These are phyloP conservation scores for Tephrocybe sp. DNA, from an alignment of 768 basidiomycete genomes.

Conservation along the genomic window DNA sequence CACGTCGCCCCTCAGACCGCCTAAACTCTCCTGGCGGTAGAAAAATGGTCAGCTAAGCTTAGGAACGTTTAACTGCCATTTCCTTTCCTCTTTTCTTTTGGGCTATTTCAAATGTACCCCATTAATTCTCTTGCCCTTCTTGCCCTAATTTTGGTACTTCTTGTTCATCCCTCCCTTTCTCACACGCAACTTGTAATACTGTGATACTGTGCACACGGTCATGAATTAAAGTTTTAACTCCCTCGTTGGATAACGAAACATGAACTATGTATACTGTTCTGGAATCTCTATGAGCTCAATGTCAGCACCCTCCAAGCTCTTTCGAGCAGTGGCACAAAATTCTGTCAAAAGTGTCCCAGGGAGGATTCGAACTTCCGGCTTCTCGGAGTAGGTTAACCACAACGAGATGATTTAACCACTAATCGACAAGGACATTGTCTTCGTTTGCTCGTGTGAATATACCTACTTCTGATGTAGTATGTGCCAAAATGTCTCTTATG, in stretches of 20 bases:
- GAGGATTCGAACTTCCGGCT: constrained; percentile 28
- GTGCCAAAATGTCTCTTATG: too few relatives aligned
- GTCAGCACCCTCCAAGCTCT: too few relatives aligned
- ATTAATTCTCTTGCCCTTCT: background rate
- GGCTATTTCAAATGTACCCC: background rate
- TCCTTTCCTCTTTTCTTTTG: background rate
- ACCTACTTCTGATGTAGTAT: too few relatives aligned
- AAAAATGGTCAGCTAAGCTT: too few relatives aligned
- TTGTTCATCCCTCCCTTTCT: background rate
- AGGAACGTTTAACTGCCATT: background rate
- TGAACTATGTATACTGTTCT: too few relatives aligned
- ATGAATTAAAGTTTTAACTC: too few relatives aligned
- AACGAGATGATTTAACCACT: constrained; percentile 22
- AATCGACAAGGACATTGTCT: constrained; percentile 15
- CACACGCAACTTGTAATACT: background rate
- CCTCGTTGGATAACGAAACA: too few relatives aligned
- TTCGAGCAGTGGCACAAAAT: too few relatives aligned
- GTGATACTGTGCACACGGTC: constrained; percentile 4
- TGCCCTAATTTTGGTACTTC: constrained; percentile 1
- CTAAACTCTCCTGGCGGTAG: too few relatives aligned
- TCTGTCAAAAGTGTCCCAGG: constrained; percentile 23
- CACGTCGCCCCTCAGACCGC: constrained; percentile 24
- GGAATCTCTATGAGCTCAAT: too few relatives aligned
- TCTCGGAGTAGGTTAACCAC: constrained; percentile 19
- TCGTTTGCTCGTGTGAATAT: background rate